Evolutionary conservation across 352 stramenopile genomes (phyloP).

Genomic region (Globisporangium abappressorium): DNA sequence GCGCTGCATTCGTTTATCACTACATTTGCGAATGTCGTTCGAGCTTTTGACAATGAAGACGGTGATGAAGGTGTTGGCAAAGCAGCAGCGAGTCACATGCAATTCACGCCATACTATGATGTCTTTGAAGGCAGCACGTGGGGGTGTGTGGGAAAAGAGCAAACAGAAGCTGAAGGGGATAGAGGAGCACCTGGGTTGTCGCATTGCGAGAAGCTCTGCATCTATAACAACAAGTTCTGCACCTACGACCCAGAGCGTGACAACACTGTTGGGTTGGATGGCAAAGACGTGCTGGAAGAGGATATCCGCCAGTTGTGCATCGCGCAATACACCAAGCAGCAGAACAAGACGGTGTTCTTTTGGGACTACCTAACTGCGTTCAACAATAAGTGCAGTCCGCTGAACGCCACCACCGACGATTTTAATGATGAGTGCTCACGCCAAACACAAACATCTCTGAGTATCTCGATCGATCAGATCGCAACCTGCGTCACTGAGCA

Average conservation of each 20-base stretch:
- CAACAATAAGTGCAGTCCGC: constrained; percentile 21
- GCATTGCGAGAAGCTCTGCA: constrained; percentile 23
- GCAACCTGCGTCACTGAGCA: constrained; percentile 1
- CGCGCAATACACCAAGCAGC: constrained; percentile 12
- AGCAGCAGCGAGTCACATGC: not conserved
- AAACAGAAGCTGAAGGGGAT: not conserved
- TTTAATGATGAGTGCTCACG: constrained; percentile 13
- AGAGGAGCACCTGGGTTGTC: not conserved
- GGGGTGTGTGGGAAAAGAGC: not conserved
- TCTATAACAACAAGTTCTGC: constrained; percentile 26
- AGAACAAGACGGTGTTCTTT: constrained; percentile 20
- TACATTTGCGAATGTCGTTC: constrained; percentile 17
- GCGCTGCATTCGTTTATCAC: constrained; percentile 19
- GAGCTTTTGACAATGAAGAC: not conserved
- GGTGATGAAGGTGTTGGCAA: not conserved
- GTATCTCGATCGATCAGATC: not conserved
- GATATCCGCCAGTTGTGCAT: constrained; percentile 29
- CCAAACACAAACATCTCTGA: not conserved
- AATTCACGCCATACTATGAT: constrained; percentile 9
- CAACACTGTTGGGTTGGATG: constrained; percentile 23
- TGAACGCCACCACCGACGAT: constrained; percentile 7
- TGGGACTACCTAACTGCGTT: constrained; percentile 26
- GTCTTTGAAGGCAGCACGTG: constrained; percentile 7
- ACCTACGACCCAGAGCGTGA: constrained; percentile 34
- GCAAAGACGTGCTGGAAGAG: constrained; percentile 29